Percentiles rank a stretch among this genome's conserved stretches.
Evolutionary conservation across 2,329 filamentous ascomycete genomes (phyloP).

Genomic region (Fusarium sp.): DNA sequence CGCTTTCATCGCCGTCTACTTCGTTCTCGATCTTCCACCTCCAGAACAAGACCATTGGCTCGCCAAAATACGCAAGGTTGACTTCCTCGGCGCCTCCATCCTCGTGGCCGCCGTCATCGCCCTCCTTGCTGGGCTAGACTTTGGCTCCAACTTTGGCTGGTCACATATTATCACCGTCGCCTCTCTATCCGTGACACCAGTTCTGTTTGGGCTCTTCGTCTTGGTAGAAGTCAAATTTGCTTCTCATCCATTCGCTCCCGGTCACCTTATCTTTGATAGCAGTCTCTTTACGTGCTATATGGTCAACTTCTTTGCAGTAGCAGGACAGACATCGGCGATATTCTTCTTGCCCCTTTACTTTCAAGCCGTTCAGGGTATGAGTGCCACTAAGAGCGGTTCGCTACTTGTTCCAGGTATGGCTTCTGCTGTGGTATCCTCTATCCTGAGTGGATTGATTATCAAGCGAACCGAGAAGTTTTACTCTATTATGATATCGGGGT

Average conservation of each 20-base stretch:
- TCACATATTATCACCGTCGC: conserved; percentile 67
- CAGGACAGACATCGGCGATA: conserved; percentile 66
- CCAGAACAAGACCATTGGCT: conserved; percentile 71
- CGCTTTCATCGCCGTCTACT: conserved; percentile 72
- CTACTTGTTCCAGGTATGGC: conserved; percentile 76
- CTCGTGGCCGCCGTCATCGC: conserved; percentile 75
- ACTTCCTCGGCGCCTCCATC: conserved; percentile 77
- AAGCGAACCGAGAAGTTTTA: conserved; percentile 79
- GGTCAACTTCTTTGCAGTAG: conserved; percentile 79
- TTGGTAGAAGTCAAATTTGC: conserved; percentile 77
- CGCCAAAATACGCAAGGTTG: conserved; percentile 74
- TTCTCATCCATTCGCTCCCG: conserved; percentile 78
- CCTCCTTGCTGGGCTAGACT: conserved; percentile 77
- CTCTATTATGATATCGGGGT: conserved; percentile 72
- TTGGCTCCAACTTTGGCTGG: conserved; percentile 80
- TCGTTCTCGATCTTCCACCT: conserved; percentile 74
- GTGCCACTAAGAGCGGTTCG: conserved; percentile 73
- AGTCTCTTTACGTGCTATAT: conserved; percentile 76
- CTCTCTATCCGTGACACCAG: conserved; percentile 66
- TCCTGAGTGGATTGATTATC: conserved; percentile 76
- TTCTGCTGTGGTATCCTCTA: conserved; percentile 71
- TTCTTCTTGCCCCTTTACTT: conserved; percentile 86
- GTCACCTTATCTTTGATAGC: conserved; percentile 77
- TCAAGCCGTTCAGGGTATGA: conserved; percentile 76
- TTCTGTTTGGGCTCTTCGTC: conserved; percentile 75